phyloP scores from a whole-genome alignment of 106 monocot species.

The Agapanthus africanus region DNA sequence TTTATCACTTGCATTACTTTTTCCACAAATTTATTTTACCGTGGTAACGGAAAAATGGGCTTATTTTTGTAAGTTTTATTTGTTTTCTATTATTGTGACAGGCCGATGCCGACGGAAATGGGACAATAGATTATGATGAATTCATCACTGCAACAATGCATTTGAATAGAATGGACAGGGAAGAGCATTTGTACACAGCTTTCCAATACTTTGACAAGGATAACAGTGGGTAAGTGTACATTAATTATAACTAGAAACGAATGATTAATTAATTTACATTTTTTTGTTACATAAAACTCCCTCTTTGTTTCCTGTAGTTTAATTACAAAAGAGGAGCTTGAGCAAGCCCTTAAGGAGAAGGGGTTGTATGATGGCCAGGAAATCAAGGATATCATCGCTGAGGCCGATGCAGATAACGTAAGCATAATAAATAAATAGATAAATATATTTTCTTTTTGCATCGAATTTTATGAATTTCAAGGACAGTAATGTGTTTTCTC shows the following conservation, averaged over 20 bases:
- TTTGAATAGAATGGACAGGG: conserved; percentile 81
- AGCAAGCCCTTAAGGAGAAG: conserved; percentile 69
- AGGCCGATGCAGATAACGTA: conserved; percentile 88
- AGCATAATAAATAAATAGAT: too few species aligned
- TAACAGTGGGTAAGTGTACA: conserved; percentile 42
- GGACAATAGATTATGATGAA: conserved; percentile 82
- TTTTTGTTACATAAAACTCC: too few species aligned
- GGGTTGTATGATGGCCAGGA: conserved; percentile 67
- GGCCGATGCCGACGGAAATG: conserved; percentile 94
- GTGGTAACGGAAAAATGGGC: too few species aligned
- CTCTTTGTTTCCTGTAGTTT: conserved; percentile 25
- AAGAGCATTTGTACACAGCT: conserved; percentile 80
- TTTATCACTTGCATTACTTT: not conserved
- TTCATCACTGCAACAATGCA: conserved; percentile 94
- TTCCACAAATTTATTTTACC: not conserved
- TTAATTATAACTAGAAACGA: too few species aligned
- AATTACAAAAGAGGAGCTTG: conserved; percentile 82
- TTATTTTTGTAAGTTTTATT: not conserved
- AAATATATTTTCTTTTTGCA: too few species aligned
- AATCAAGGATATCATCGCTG: conserved; percentile 66
- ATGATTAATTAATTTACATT: not conserved
- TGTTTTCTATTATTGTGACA: not conserved
- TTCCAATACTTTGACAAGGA: conserved; percentile 90
- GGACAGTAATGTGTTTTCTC: too few species aligned
- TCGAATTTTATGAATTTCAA: too few species aligned